A percentile compares a stretch with the other conserved stretches of the same genome.
These are phyloP conservation scores for Panicum virgatum DNA, from an alignment of 202 grass and related monocot genomes.

Conservation along the genomic window DNA sequence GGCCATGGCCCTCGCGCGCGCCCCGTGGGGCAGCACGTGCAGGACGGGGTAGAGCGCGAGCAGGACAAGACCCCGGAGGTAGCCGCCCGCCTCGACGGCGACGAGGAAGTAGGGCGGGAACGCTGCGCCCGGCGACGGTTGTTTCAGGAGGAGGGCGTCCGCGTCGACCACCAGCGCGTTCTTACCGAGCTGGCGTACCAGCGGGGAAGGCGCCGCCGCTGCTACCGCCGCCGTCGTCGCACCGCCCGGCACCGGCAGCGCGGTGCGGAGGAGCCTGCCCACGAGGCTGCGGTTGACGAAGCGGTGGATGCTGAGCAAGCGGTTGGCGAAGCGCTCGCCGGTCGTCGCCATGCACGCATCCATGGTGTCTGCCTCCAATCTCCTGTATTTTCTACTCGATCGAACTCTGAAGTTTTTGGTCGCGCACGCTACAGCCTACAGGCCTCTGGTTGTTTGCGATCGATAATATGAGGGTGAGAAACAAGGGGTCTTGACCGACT, in stretches of 20 bases:
- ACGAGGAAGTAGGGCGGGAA: slow-evolving; percentile 43
- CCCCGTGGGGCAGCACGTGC: background rate
- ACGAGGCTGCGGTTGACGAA: background rate
- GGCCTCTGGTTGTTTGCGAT: too few relatives aligned
- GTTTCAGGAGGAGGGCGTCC: slow-evolving; percentile 30
- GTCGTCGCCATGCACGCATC: background rate
- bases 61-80: slow-evolving; percentile 33
- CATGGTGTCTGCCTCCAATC: background rate
- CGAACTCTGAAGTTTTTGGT: background rate
- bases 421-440: background rate
- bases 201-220: background rate
- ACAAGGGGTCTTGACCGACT: too few relatives aligned
- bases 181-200: background rate
- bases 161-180: slow-evolving; percentile 23
- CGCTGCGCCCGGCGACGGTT: background rate
- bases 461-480: too few relatives aligned
- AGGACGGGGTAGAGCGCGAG: slow-evolving; percentile 44
- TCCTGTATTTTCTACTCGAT: background rate
- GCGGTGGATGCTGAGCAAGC: slow-evolving; percentile 13
- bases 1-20: slow-evolving; percentile 28
- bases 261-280: background rate
- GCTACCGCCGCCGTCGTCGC: background rate
- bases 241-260: background rate
- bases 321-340: background rate
- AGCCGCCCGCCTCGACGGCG: slow-evolving; percentile 45